Base-by-base conservation (phyloP, 2,329 filamentous ascomycete genomes). In the Cadophora malorum region DNA sequence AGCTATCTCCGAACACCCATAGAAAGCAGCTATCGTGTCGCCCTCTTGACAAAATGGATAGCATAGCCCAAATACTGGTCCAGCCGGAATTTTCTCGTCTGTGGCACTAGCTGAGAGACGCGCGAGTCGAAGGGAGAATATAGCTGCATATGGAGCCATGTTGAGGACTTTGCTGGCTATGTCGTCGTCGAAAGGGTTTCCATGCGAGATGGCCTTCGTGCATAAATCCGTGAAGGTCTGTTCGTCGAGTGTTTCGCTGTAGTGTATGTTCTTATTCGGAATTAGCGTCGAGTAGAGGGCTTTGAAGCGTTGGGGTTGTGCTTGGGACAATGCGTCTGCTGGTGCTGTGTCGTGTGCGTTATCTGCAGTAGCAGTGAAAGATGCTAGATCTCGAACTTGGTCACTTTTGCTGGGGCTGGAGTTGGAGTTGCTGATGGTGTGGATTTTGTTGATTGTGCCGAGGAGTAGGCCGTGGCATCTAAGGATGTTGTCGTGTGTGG, bases 1-100 rank as follows among this genome's bases (percentile, higher is more conserved):
- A 7, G 38, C 12, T 19, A 59, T 5, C 3, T 16, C 4, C 21
- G 56, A 23, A 45, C 33, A 41, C 6, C 56, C 56, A 59, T 59
- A 59, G 5, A 59, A 45, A 1, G 56, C 56, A 10, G 21, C 56
- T 16, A 59, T 25, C 2, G 33, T 19, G 33, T 59, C 56, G 38
- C 56, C 56, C 19, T 45, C 56, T 25, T 45, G 8, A n/a, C 33
- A 59, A 23, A 41, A 59, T 16, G 56, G 56, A 38, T 59, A 59
- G 21, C 56, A 59, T 19, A 9, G 12, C 28, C 56, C 56, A 19
- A 59, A 59, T 1, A 45, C 33, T 5, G 56, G 56, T 5, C 33
- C 56, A 16, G 2, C 4, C 3, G 56, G 56, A 3, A 41, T 12
- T 1, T 35, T 38, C 33, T 41, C 2, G 9, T 12, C 3, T 14